These are phyloP conservation scores for Akanthomyces uredinophilus DNA, from an alignment of 2,329 filamentous ascomycete species.

Conservation along the genomic window DNA sequence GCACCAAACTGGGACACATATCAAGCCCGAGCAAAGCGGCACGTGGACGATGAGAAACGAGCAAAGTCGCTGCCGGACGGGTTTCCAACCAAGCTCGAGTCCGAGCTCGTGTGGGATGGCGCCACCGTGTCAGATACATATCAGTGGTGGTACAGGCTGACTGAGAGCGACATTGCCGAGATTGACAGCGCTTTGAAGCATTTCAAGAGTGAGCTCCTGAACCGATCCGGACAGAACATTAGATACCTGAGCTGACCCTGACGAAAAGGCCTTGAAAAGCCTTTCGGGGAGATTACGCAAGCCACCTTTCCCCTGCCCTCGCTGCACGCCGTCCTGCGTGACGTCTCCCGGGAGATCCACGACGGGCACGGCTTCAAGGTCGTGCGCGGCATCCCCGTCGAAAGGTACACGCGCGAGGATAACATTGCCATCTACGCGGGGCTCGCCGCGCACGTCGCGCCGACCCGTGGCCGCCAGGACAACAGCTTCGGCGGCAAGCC, in stretches of 20 bases:
- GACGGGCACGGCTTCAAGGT: conserved; percentile 57
- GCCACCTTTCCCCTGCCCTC: conserved; percentile 52
- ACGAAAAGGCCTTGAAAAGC: conserved; percentile 22
- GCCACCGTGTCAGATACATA: conserved; percentile 41
- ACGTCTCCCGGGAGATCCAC: conserved; percentile 50
- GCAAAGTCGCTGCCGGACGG: conserved; percentile 40
- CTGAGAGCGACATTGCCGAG: conserved; percentile 42
- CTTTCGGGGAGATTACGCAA: conserved; percentile 39
- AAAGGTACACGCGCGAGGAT: conserved; percentile 48
- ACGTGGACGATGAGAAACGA: conserved; percentile 37
- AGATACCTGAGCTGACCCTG: background rate
- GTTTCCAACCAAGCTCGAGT: conserved; percentile 45
- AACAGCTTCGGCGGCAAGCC: conserved; percentile 37
- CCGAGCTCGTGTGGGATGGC: conserved; percentile 54
- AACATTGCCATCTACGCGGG: conserved; percentile 57
- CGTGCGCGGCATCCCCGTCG: conserved; percentile 51
- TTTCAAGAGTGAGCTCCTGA: conserved; percentile 34
- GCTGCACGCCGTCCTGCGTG: conserved; percentile 44
- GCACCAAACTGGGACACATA: conserved; percentile 50
- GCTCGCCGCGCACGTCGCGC: conserved; percentile 52
- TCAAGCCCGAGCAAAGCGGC: conserved; percentile 41
- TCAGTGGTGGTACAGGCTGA: conserved; percentile 50
- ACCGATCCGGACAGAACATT: background rate
- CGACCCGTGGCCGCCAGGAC: conserved; percentile 49
- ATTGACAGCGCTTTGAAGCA: conserved; percentile 37